These are phyloP conservation scores for Nicotiana tabacum DNA, from an alignment of 257 asterid genomes.

Conservation along the genomic window DNA sequence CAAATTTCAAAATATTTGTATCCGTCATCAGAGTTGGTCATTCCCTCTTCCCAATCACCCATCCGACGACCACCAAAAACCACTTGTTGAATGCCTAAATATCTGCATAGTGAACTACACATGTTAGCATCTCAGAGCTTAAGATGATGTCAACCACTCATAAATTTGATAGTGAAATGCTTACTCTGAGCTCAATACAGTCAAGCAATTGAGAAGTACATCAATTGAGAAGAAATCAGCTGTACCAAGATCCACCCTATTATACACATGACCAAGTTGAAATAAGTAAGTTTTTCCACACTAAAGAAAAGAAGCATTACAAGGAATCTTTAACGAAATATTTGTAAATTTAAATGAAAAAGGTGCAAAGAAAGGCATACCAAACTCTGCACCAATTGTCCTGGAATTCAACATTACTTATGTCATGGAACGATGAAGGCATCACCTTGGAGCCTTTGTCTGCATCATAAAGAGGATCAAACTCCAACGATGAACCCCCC, in stretches of 20 bases:
- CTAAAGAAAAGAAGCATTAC: not conserved
- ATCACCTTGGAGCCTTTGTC: slow-evolving; percentile 77
- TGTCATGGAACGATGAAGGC: slow-evolving; percentile 93
- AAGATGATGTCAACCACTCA: not conserved
- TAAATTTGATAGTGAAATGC: slow-evolving; percentile 9
- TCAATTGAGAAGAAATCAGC: slow-evolving; percentile 87
- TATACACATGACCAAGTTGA: slow-evolving; percentile 2
- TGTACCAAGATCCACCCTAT: slow-evolving; percentile 97
- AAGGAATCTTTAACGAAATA: not conserved
- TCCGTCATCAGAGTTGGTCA: slow-evolving; percentile 75
- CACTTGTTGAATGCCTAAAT: slow-evolving; percentile 89
- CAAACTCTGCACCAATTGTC: slow-evolving; percentile 97
- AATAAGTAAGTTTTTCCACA: slow-evolving; percentile 2
- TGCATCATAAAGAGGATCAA: slow-evolving; percentile 75
- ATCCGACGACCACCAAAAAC: slow-evolving; percentile 76
- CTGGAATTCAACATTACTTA: slow-evolving; percentile 84
- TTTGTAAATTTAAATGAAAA: not conserved
- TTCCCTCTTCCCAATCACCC: slow-evolving; percentile 99
- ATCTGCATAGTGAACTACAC: slow-evolving; percentile 31
- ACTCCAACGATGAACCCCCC: slow-evolving; percentile 71
- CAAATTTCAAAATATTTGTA: slow-evolving; percentile 82
- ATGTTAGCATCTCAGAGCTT: not conserved
- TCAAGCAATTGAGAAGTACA: slow-evolving; percentile 90
- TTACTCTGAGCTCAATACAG: slow-evolving; percentile 92
- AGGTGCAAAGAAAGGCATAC: slow-evolving; percentile 29